A percentile compares a stretch with the other conserved stretches of the same genome.
Evolutionary conservation across 306 rosid species (phyloP).

Genomic region (Medicago lupulina): DNA sequence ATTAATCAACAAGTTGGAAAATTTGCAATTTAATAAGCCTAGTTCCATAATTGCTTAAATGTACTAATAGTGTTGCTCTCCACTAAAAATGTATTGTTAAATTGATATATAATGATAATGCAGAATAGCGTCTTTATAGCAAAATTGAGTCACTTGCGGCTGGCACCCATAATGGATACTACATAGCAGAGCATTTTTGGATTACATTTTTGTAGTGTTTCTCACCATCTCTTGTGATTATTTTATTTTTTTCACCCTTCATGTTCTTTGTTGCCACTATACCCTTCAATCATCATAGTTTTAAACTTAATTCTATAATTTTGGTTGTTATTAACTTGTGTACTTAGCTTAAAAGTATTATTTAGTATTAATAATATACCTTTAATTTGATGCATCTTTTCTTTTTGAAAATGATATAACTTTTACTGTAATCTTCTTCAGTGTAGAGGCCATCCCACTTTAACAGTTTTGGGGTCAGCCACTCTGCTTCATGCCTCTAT

Average conservation of each 20-base stretch:
- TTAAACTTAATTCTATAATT: neutral
- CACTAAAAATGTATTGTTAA: constrained; percentile 21
- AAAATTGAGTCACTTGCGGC: neutral
- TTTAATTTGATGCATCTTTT: neutral
- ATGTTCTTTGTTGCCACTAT: neutral
- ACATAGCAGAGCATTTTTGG: neutral
- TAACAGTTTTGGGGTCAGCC: neutral
- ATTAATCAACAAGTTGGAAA: constrained; percentile 26
- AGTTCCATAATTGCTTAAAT: constrained; percentile 16
- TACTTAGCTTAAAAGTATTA: neutral
- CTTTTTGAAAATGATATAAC: neutral
- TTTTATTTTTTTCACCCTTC: neutral
- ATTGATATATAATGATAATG: neutral
- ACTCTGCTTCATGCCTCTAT: neutral
- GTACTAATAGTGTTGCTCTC: constrained; percentile 23
- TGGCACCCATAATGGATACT: neutral
- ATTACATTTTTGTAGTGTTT: neutral
- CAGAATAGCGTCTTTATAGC: neutral
- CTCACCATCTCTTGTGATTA: neutral
- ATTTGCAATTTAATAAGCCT: constrained; percentile 11
- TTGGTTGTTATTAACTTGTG: neutral
- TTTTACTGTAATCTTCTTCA: constrained; percentile 13
- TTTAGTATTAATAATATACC: neutral
- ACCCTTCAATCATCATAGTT: constrained; percentile 1
- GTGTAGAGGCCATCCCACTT: neutral